Base-by-base conservation (phyloP, 2,329 filamentous ascomycete genomes). In the Scleromitrula shiraiana region DNA sequence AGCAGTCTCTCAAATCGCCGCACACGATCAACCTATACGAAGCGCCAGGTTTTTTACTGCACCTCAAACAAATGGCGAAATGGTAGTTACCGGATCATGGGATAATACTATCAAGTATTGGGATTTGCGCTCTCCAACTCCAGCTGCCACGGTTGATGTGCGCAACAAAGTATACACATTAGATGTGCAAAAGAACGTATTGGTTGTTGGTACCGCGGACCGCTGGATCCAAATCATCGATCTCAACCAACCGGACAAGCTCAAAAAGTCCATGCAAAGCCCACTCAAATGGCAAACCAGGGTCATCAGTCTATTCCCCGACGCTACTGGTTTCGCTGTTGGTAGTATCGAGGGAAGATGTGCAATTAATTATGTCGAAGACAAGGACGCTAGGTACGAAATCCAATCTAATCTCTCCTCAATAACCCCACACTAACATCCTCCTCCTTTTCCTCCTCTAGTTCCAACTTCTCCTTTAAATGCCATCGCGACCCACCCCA, bases 271-370 rank as follows among this genome's bases (percentile, higher is more conserved):
- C 8, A 77, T 96, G 42, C 88, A 95, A 69, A 95, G 88, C 63
- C 93, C 93, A 3, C 77, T 98, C 37, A 98, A 98, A 71, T 98
- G 90, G 88, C 93, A 98, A 75, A 98, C 93, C 2, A 77, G 91
- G 50, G 88, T 94, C 10, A 87, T 97, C 43, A 93, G 85, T 70
- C 97, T 91, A 72, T 98, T 98, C 66, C 82, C 83, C 12, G 91
- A 98, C 65, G 85, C 88, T 6, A 82, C 82, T 0, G 93, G 93
- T 5, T 98, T 95, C 63, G 93, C 93, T 1, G 87, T 98, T 42
- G 93, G 93, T 46, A 95, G 88, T 64, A 95, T 98, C 60, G 93
- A 98, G 67, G 93, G 93, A 24, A 85, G 93, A 48, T 98, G 93
- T 66, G 93, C 93, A 2, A 98, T 98, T 55, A 93, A 98, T 65